Base-by-base conservation (phyloP, 176 grass and related monocot species). In the Oryza meridionalis region DNA sequence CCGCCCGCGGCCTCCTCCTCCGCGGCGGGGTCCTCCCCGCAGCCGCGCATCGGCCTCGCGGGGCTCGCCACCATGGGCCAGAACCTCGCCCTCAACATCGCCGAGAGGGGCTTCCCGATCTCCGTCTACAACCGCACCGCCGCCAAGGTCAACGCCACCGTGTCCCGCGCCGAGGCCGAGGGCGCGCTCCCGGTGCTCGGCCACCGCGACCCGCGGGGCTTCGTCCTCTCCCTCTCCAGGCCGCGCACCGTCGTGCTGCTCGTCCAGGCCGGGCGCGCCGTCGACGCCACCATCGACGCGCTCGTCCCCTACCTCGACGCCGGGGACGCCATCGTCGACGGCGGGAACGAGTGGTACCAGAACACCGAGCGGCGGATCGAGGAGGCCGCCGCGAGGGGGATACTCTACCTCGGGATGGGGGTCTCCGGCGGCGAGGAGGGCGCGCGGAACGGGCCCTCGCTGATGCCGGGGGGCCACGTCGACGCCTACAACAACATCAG, bases 391-490 rank as follows among this genome's bases (percentile, higher is more conserved):
- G 31, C 91, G 46, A 86, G 82, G 0, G 89, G 93, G 5, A 40
- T 99, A 9, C 85, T 99, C 11, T 99, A 96, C 90, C 89, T 99
- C n/a, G 93, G 91, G 10, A 99, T 99, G 91, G 93, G 93, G 32
- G 89, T 99, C 19, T 99, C 93, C 12, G 89, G 93, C 12, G 93
- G 89, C 16, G 91, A 99, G 83, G 93, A 96, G 9, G 93, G 93
- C 44, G 93, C 93, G 49, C 81, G 89, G 65, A 78, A 98, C 8
- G 96, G 93, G 15, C 93, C 96, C 11, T 98, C 93, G 16, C 89
- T 95, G 46, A 98, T 95, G 96, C 93, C 93, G 11, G 93, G 93
- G 2, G 93, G 91, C 16, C 80, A 93, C 70, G 40, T 82, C 58
- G 82, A 92, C 31, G 93, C 96, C 22, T 98, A 98, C 77, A 24